A percentile compares a stretch with the other conserved stretches of the same genome.
Evolutionary conservation across 768 basidiomycete species (phyloP).

Genomic region (Cystobasidium onofrii): DNA sequence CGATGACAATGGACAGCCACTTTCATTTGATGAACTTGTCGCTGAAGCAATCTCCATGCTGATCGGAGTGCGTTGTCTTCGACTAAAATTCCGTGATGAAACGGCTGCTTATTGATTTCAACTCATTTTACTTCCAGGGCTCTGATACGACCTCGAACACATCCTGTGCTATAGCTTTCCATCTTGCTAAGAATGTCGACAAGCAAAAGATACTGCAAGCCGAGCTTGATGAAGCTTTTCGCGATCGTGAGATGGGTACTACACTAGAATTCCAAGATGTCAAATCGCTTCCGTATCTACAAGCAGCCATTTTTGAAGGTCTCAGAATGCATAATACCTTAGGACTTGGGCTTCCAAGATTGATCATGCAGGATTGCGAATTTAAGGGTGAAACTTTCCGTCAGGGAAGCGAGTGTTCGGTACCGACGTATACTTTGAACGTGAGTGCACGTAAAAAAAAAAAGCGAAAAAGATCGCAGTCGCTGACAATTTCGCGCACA

Average conservation of each 20-base stretch:
- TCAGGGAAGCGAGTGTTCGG: constrained; percentile 48
- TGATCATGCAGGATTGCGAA: constrained; percentile 65
- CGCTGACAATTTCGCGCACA: too few relatives aligned
- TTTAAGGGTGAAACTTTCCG: constrained; percentile 56
- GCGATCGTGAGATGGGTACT: constrained; percentile 30
- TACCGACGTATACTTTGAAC: background rate
- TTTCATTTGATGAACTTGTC: constrained; percentile 73
- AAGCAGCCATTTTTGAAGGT: constrained; percentile 74
- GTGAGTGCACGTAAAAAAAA: too few relatives aligned
- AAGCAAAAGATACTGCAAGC: constrained; percentile 64
- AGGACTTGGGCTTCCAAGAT: constrained; percentile 71
- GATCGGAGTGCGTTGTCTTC: background rate
- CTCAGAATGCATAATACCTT: constrained; percentile 78
- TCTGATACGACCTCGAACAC: constrained; percentile 92
- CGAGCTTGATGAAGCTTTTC: constrained; percentile 60
- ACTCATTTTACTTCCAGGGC: constrained; percentile 46
- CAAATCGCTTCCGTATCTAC: constrained; percentile 52
- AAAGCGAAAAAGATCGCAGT: too few relatives aligned
- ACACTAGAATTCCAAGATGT: constrained; percentile 58
- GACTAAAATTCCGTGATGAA: background rate
- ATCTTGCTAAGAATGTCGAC: constrained; percentile 61
- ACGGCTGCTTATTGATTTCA: background rate
- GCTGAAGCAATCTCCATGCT: constrained; percentile 54
- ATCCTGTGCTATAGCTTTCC: constrained; percentile 77
- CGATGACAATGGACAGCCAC: constrained; percentile 66